Evolutionary conservation across 176 grass and related monocot genomes (phyloP).

Genomic region (Lolium rigidum): DNA sequence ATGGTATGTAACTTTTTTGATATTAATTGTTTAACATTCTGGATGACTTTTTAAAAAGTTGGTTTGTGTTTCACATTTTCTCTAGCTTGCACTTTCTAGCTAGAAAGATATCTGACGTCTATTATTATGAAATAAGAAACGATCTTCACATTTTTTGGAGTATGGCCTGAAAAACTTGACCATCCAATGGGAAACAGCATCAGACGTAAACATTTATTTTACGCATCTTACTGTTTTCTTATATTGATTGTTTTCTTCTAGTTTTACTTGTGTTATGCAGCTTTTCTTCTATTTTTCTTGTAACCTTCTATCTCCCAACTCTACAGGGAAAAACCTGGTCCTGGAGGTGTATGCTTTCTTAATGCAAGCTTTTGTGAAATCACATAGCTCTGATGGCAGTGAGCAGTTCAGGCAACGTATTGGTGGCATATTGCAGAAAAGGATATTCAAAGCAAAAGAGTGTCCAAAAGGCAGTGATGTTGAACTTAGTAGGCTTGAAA

Average conservation of each 20-base stretch:
- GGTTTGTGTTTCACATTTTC: constrained; percentile 1
- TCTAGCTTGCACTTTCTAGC: too few species aligned
- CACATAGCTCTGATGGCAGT: constrained; percentile 62
- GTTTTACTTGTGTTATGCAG: neutral
- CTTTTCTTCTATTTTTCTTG: constrained; percentile 14
- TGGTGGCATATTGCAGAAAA: constrained; percentile 85
- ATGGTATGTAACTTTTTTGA: neutral
- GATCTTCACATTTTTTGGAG: neutral
- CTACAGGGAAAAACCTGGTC: constrained; percentile 71
- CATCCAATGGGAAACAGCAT: neutral
- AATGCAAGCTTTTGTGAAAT: constrained; percentile 86
- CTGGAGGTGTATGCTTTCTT: constrained; percentile 83
- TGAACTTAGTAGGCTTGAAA: constrained; percentile 62
- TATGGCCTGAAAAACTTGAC: neutral
- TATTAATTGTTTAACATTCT: constrained; percentile 12
- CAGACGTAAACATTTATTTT: neutral
- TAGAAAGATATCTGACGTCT: constrained; percentile 10
- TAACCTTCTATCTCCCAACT: constrained; percentile 15
- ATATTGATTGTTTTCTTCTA: neutral
- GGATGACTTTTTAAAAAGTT: neutral
- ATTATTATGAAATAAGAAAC: constrained; percentile 8
- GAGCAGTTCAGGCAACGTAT: constrained; percentile 86
- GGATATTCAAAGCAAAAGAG: constrained; percentile 85
- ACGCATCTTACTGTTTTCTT: neutral
- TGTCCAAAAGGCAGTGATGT: constrained; percentile 65